A percentile compares a stretch with the other conserved stretches of the same genome.
Conservation (phyloP, 768 basidiomycete genomes). For the Suillus bovinus region DNA sequence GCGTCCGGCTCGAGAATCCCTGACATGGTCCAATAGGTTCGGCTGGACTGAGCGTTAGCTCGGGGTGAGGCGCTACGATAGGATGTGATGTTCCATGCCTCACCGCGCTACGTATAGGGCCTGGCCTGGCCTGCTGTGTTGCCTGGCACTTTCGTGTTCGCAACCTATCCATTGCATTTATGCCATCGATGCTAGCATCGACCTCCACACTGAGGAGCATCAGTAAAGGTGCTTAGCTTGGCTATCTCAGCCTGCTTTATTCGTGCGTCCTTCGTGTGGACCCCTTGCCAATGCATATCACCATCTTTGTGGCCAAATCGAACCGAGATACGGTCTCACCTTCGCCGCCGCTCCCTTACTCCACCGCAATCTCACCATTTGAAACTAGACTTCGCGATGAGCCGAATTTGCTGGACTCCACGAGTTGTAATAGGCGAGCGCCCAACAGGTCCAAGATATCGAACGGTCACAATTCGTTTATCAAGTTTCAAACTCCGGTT, state of each 20-base stretch:
- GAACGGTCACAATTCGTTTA: too few relatives aligned
- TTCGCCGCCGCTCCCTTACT: neutral
- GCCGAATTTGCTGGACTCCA: neutral
- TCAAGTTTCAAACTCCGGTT: conserved; percentile 1
- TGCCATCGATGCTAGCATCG: neutral
- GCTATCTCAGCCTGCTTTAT: conserved; percentile 1
- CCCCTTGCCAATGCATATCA: conserved; percentile 1
- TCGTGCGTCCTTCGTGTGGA: neutral
- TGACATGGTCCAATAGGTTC: too few relatives aligned
- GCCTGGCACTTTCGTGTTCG: neutral
- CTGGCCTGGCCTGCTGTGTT: too few relatives aligned
- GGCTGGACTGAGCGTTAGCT: too few relatives aligned
- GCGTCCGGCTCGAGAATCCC: too few relatives aligned
- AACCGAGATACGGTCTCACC: neutral
- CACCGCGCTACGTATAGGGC: neutral
- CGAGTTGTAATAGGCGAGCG: neutral
- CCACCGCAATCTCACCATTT: conserved; percentile 1
- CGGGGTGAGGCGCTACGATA: too few relatives aligned
- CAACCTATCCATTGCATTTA: neutral
- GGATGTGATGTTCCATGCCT: too few relatives aligned
- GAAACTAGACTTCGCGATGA: neutral
- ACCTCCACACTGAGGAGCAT: neutral
- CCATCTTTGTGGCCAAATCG: neutral
- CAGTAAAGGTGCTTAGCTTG: neutral
- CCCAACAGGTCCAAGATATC: too few relatives aligned